Percentiles rank a stretch among this genome's conserved stretches.
These are phyloP conservation scores for Coemansia sp. DNA, from an alignment of 192 early-diverging fungal genomes.

Conservation along the genomic window DNA sequence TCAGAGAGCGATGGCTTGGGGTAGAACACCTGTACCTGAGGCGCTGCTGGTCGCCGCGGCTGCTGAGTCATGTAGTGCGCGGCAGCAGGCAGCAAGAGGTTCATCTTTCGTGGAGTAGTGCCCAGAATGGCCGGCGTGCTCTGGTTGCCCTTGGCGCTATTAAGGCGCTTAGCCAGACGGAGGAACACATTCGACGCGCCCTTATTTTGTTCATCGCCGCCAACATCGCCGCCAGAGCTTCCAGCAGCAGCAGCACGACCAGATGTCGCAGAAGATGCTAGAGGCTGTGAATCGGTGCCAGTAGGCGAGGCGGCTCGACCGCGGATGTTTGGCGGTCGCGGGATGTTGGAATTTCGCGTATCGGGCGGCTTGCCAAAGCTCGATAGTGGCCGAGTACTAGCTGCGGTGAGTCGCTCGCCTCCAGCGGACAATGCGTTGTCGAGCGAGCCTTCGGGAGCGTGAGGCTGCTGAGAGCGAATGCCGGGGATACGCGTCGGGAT, in stretches of 20 bases:
- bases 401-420: not conserved
- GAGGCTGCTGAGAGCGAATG: slow-evolving; percentile 15
- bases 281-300: slow-evolving; percentile 16
- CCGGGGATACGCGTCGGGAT: slow-evolving; percentile 48
- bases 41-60: slow-evolving; percentile 25
- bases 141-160: slow-evolving; percentile 30
- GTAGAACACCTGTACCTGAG: slow-evolving; percentile 46
- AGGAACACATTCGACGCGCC: slow-evolving; percentile 43
- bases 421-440: not conserved
- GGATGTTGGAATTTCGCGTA: slow-evolving; percentile 42
- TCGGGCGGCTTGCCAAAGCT: slow-evolving; percentile 42
- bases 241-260: slow-evolving; percentile 4
- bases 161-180: slow-evolving; percentile 46
- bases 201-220: not conserved
- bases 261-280: not conserved
- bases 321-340: slow-evolving; percentile 41
- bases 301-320: slow-evolving; percentile 56
- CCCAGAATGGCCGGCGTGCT: slow-evolving; percentile 19
- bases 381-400: slow-evolving; percentile 24
- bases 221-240: slow-evolving; percentile 1
- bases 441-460: not conserved
- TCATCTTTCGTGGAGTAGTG: slow-evolving; percentile 53
- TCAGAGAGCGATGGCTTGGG: slow-evolving; percentile 22
- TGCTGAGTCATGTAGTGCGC: slow-evolving; percentile 56
- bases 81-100: slow-evolving; percentile 46